Evolutionary conservation across 2,329 filamentous ascomycete genomes (phyloP), one percentile per base, ranked within the genome.

Genomic region (Tolypocladium sp.): DNA sequence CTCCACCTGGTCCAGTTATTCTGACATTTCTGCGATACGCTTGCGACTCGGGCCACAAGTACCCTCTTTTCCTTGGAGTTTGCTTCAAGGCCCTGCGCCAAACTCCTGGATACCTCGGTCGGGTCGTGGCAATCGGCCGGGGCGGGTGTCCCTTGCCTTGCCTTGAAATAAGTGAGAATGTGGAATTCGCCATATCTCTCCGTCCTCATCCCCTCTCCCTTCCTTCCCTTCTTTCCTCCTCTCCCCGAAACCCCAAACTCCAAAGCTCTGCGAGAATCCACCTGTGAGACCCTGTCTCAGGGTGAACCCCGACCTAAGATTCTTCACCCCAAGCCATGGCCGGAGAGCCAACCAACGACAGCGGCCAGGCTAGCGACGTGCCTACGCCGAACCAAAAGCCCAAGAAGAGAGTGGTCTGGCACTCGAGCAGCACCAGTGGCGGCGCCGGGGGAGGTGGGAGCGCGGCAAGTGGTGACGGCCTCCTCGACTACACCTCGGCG

Each of bases 391-490:
- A 63, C 57, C 70, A 67, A 56, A 76, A 66, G 62, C 71, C 73
- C 56, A 77, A 77, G 70, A 77, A 77, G 68, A 69, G 70, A 51
- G 74, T 77, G 17, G 74, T 69, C 56, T 77, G 72, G 60, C 71
- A 72, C 58, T 66, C 70, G 54, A 71, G 66, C 62, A 70, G 68
- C 56, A 65, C 68, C 51, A 67, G 63, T 49, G 58, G 57, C 40
- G 55, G 62, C 41, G 58, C 38, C 33, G 52, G 44, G 61, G 57
- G 60, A 27, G 22, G 55, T 58, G 46, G 52, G 58, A 56, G 30
- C 55, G 30, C 57, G 59, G 37, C 49, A 56, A 54, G 25, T 42
- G 61, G 58, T n/a, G 60, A 57, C 52, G 60, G 49, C 57, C 60
- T 57, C 40, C 51, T 59, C 25, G 61, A 41, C 42, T 37, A n/a